Conservation (phyloP, 768 basidiomycete genomes). For the Mycena metata region DNA sequence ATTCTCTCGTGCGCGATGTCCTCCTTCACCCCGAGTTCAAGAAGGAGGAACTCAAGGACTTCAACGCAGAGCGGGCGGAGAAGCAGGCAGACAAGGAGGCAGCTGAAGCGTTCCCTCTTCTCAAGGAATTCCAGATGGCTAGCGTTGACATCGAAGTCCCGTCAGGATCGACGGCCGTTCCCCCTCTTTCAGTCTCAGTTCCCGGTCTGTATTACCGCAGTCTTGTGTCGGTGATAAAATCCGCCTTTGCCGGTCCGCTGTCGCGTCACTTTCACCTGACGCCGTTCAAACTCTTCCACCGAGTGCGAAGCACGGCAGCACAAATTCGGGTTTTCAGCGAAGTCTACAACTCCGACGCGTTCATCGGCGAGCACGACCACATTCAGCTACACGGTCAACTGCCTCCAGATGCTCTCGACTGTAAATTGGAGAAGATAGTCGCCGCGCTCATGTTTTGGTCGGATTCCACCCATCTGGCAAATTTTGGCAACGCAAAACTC, state of each 20-base stretch:
- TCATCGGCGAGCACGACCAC: constrained; percentile 36
- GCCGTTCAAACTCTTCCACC: constrained; percentile 41
- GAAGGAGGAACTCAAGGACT: constrained; percentile 20
- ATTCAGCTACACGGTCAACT: constrained; percentile 36
- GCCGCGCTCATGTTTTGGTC: constrained; percentile 46
- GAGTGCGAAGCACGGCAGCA: neutral
- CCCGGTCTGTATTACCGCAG: constrained; percentile 43
- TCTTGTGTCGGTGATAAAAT: constrained; percentile 42
- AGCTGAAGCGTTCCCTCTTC: constrained; percentile 25
- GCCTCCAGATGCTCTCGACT: constrained; percentile 35
- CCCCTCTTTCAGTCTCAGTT: constrained; percentile 42
- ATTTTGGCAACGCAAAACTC: constrained; percentile 44
- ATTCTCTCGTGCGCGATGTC: constrained; percentile 34
- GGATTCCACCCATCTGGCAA: constrained; percentile 46
- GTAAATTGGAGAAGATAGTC: constrained; percentile 40
- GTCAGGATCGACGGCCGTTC: constrained; percentile 34
- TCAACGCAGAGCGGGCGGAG: constrained; percentile 35
- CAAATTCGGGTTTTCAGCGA: constrained; percentile 36
- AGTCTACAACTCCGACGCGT: constrained; percentile 40
- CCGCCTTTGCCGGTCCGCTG: constrained; percentile 36
- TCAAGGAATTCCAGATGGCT: constrained; percentile 25
- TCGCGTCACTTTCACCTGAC: constrained; percentile 40
- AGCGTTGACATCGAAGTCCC: constrained; percentile 47
- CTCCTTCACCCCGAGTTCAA: constrained; percentile 33
- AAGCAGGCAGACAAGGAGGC: constrained; percentile 29